These are phyloP conservation scores for Euphorbia tirucalli DNA, from an alignment of 345 rosid genomes.

Conservation along the genomic window DNA sequence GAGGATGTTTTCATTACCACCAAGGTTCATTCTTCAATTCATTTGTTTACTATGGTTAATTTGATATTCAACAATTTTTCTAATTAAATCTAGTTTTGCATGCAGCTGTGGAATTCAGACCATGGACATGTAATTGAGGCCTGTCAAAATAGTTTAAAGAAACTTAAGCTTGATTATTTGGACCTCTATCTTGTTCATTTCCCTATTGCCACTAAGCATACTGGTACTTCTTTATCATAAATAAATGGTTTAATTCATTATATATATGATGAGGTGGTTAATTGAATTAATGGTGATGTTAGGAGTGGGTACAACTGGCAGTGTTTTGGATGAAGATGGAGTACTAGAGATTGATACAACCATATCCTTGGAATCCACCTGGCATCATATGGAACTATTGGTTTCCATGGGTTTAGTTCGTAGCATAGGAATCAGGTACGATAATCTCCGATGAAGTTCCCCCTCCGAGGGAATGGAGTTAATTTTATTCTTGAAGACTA, in stretches of 20 bases:
- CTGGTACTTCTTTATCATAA: slow-evolving; percentile 48
- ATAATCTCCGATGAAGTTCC: too few species aligned
- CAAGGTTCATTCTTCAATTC: slow-evolving; percentile 58
- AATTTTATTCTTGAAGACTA: too few species aligned
- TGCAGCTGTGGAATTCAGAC: slow-evolving; percentile 95
- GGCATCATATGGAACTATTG: slow-evolving; percentile 90
- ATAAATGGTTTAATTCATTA: too few species aligned
- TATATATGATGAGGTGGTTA: too few species aligned
- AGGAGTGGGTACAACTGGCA: slow-evolving; percentile 75
- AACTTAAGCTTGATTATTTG: slow-evolving; percentile 81
- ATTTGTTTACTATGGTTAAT: not conserved
- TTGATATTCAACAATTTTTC: too few species aligned
- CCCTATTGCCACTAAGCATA: slow-evolving; percentile 77
- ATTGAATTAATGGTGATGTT: too few species aligned
- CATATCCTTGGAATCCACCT: slow-evolving; percentile 74
- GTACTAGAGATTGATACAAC: slow-evolving; percentile 77
- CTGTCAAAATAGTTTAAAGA: slow-evolving; percentile 79
- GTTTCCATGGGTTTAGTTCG: slow-evolving; percentile 81
- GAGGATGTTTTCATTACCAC: slow-evolving; percentile 84
- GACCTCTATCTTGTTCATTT: slow-evolving; percentile 89
- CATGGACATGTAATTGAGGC: slow-evolving; percentile 88
- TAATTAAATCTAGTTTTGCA: too few species aligned
- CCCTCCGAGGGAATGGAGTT: too few species aligned
- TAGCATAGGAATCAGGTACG: slow-evolving; percentile 81
- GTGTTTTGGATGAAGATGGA: slow-evolving; percentile 73